phyloP scores from a whole-genome alignment of 192 early-diverging fungal species.

The Coemansia sp. region DNA sequence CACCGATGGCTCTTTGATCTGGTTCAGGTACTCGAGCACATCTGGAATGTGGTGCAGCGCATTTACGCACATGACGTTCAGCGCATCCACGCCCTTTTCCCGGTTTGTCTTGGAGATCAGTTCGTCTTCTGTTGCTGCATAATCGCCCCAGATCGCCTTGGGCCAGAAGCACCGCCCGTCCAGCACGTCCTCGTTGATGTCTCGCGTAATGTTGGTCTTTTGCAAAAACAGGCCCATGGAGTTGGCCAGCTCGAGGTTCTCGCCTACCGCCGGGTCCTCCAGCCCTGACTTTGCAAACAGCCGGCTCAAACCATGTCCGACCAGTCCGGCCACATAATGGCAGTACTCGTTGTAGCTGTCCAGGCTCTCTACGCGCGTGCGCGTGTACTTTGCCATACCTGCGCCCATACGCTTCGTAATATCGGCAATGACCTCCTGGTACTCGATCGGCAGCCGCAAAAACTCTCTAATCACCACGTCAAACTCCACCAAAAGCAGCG shows the following conservation, averaged over 20 bases:
- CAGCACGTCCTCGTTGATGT: constrained; percentile 86
- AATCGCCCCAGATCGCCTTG: constrained; percentile 86
- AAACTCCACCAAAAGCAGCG: constrained; percentile 84
- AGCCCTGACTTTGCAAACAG: constrained; percentile 87
- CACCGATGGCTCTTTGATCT: constrained; percentile 74
- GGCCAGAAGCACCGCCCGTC: constrained; percentile 97
- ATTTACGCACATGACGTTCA: constrained; percentile 88
- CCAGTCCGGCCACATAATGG: constrained; percentile 95
- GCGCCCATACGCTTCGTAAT: constrained; percentile 90
- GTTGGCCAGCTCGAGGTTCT: constrained; percentile 66
- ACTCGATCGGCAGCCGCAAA: constrained; percentile 66
- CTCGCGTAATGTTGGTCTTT: constrained; percentile 97
- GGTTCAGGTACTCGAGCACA: constrained; percentile 80
- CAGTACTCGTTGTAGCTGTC: constrained; percentile 96
- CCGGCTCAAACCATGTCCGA: constrained; percentile 87
- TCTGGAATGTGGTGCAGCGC: constrained; percentile 82
- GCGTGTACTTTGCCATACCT: constrained; percentile 91
- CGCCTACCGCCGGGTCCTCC: constrained; percentile 61
- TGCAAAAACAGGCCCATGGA: constrained; percentile 98
- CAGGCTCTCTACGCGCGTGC: constrained; percentile 63
- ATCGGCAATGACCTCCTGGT: constrained; percentile 85
- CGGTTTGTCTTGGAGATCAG: constrained; percentile 70
- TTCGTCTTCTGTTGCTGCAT: constrained; percentile 69
- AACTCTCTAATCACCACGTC: constrained; percentile 89
- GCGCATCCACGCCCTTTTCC: constrained; percentile 69